Evolutionary conservation across 495 filamentous ascomycete genomes (phyloP).

Genomic region (Penicillium nucicola): DNA sequence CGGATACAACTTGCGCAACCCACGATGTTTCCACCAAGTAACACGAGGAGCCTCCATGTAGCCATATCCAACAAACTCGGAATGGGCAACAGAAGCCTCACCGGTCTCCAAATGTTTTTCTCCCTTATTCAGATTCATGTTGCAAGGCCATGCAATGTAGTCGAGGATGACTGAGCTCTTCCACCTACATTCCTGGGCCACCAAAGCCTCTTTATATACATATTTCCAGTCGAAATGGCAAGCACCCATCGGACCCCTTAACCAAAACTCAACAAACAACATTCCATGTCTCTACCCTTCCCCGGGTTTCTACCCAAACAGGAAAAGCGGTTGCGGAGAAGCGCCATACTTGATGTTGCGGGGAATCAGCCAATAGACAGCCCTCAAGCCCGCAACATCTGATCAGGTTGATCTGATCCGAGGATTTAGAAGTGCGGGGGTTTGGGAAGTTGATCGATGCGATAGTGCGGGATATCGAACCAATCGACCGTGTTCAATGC

Average conservation of each 20-base stretch:
- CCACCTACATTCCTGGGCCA: neutral
- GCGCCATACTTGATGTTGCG: neutral
- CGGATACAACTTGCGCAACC: conserved; percentile 31
- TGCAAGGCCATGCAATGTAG: no score
- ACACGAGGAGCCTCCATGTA: conserved; percentile 2
- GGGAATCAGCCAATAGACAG: conserved; percentile 5
- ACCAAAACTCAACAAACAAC: neutral
- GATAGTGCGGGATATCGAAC: neutral
- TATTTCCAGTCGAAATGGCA: neutral
- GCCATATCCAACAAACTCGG: conserved; percentile 1
- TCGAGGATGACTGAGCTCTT: no score
- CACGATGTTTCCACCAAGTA: conserved; percentile 31
- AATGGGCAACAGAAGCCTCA: neutral
- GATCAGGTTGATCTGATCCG: neutral
- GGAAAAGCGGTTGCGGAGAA: conserved; percentile 3
- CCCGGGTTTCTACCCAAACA: conserved; percentile 8
- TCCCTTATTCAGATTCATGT: neutral
- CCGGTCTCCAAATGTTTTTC: neutral
- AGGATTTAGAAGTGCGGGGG: neutral
- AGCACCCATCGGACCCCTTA: neutral
- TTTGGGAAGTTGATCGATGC: neutral
- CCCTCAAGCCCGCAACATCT: conserved; percentile 4
- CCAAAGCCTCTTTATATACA: neutral
- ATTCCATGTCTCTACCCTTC: neutral
- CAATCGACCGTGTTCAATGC: neutral